Evolutionary conservation across 257 asterid species (phyloP).

Genomic region (Parsonsia alboflavescens): DNA sequence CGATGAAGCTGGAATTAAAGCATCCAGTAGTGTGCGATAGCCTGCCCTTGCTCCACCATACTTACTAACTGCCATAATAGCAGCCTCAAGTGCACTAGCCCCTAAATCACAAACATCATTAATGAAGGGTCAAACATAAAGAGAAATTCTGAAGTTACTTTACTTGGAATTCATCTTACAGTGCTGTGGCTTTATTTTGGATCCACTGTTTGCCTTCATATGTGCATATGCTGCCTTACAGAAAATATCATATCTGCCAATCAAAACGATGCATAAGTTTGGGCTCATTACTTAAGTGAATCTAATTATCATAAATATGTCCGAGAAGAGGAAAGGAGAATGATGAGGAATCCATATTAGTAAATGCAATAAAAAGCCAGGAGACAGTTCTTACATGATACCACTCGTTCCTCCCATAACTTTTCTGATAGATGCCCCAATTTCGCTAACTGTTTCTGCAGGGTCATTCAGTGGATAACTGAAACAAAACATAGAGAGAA

Average conservation of each 20-base stretch:
- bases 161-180: constrained; percentile 47
- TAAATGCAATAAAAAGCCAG: constrained; percentile 1
- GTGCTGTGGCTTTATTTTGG: constrained; percentile 45
- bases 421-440: constrained; percentile 78
- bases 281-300: not conserved
- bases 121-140: constrained; percentile 5
- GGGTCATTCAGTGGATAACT: constrained; percentile 97
- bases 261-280: constrained; percentile 6
- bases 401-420: constrained; percentile 99
- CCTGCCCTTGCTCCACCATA: constrained; percentile 98
- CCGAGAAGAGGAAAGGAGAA: not conserved
- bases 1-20: constrained; percentile 81
- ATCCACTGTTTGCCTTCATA: constrained; percentile 50
- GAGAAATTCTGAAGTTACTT: constrained; percentile 14
- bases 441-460: constrained; percentile 72
- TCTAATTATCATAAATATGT: not conserved
- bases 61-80: constrained; percentile 79
- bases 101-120: constrained; percentile 47
- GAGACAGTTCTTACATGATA: constrained; percentile 49
- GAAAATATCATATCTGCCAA: constrained; percentile 75
- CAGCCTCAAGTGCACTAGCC: constrained; percentile 92
- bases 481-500: constrained; percentile 25
- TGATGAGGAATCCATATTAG: not conserved
- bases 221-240: constrained; percentile 78
- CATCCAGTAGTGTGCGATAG: constrained; percentile 83